Base-by-base conservation (phyloP, 176 grass and related monocot genomes). In the Echinochloa phyllopogon region DNA sequence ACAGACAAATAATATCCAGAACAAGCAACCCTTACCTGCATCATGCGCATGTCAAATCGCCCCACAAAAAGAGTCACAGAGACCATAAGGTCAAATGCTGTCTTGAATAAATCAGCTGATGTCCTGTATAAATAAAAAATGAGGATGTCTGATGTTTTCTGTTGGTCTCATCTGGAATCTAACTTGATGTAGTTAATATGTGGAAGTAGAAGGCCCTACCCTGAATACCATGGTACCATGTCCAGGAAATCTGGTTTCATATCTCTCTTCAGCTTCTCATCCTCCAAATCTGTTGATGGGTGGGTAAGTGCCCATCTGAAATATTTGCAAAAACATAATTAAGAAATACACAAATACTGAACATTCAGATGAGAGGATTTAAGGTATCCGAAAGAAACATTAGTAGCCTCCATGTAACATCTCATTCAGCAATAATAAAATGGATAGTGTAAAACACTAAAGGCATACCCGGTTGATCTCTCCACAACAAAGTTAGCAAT, bases 151-250 rank as follows among this genome's bases (percentile, higher is more conserved):
- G 63, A 13, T 68, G 7, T 42, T 89, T 87, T 85, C 41, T 29
- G 13, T 63, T 85, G 49, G 58, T 66, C 29, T 44, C 60, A 77
- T 84, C 47, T 65, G 64, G 29, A 64, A 86, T 39, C 40, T 51
- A 82, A 83, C 42, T 82, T 24, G 24, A 16, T 64, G 18, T 49
- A 45, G 21, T 66, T 55, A 69, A 40, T 23, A 58, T 58, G 56
- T 58, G 87, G 8, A 51, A 49, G 38, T 79, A 80, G 59, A 73
- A 77, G 86, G 36, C 16, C 85, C 58, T 93, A 98, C 95, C 95
- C 95, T 51, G 95, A 98, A 87, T 98, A 98, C 95, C 95, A 95
- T 87, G 95, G 95, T 63, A 98, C 95, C 95, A 98, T 98, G 63
- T 98, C 93, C 79, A 98, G 87, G 87, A 98, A 93, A 90, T 98